Percentiles rank a stretch among this genome's conserved stretches.
phyloP scores from a whole-genome alignment of 306 rosid species.

The Fragaria vesca region DNA sequence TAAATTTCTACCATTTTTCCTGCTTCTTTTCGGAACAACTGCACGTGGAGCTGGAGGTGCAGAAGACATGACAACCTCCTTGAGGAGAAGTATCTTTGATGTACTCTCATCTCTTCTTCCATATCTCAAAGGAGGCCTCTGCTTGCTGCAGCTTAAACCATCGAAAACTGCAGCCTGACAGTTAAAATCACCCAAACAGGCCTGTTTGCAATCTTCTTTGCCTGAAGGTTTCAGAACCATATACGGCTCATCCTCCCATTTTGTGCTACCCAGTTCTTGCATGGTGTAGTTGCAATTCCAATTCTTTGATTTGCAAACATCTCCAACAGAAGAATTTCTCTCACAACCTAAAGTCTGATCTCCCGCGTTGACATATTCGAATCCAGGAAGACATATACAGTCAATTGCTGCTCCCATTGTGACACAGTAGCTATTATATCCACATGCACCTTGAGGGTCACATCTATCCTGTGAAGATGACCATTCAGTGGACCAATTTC shows the following conservation, averaged over 20 bases:
- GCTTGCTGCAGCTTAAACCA: slow-evolving; percentile 1
- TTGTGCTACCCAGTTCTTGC: background rate
- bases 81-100: slow-evolving; percentile 8
- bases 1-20: background rate
- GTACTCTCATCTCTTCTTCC: background rate
- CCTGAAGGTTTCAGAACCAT: background rate
- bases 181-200: slow-evolving; percentile 27
- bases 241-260: slow-evolving; percentile 5
- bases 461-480: background rate
- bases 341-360: slow-evolving; percentile 19
- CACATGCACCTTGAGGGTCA: slow-evolving; percentile 13
- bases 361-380: background rate
- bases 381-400: slow-evolving; percentile 25
- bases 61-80: background rate
- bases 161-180: slow-evolving; percentile 17
- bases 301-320: background rate
- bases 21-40: background rate
- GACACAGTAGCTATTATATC: slow-evolving; percentile 18
- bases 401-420: background rate
- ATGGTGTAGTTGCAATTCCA: background rate
- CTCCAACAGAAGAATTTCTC: background rate
- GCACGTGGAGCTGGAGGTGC: background rate
- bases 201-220: slow-evolving; percentile 10
- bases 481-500: slow-evolving; percentile 11
- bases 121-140: slow-evolving; percentile 27